Conservation (phyloP, 176 grass and related monocot species). For the Elymus sibiricus region DNA sequence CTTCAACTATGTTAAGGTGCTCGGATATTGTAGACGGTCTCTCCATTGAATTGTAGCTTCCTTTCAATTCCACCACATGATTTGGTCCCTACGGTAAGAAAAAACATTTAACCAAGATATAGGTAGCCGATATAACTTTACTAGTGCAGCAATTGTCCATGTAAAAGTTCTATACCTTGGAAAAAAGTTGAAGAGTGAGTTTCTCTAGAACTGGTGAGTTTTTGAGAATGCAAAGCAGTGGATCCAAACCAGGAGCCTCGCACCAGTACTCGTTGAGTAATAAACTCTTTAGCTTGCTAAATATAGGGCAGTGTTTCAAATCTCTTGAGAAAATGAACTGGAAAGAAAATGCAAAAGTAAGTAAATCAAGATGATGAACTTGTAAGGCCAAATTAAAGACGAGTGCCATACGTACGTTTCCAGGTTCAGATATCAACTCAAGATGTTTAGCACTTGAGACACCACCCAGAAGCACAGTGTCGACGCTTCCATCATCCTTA, state of each 20-base stretch:
- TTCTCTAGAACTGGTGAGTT: slow-evolving; percentile 15
- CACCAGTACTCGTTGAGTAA: not conserved
- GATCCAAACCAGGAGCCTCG: not conserved
- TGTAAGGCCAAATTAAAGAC: not conserved
- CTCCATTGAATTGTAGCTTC: not conserved
- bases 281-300: slow-evolving; percentile 17
- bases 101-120: not conserved
- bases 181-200: slow-evolving; percentile 3
- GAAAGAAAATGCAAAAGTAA: not conserved
- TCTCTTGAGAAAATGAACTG: slow-evolving; percentile 15
- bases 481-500: not conserved
- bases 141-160: not conserved
- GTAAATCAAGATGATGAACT: not conserved
- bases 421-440: not conserved
- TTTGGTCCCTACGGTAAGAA: not conserved
- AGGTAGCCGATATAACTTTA: not conserved
- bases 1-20: not conserved
- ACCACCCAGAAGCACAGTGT: not conserved
- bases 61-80: not conserved
- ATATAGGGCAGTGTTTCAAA: not conserved
- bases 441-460: not conserved
- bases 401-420: not conserved
- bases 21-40: not conserved
- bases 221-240: not conserved
- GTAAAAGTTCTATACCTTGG: not conserved